Evolutionary conservation across 495 filamentous ascomycete species (phyloP).

Genomic region (Aspergillus sclerotiicarbonarius): DNA sequence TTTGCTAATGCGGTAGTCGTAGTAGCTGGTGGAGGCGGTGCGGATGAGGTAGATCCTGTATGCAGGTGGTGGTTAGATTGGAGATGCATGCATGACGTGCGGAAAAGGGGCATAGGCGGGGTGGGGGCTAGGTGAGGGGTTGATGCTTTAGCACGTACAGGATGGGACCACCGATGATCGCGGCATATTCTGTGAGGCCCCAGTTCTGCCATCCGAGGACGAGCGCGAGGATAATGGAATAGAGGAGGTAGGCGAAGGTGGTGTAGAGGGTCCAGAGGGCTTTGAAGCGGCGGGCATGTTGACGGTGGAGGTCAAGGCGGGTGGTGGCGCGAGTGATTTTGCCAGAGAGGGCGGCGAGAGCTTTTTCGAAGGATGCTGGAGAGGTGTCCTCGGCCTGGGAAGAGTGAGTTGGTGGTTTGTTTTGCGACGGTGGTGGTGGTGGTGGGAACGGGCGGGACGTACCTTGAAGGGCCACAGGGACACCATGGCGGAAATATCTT

Average conservation of each 20-base stretch:
- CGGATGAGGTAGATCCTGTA: constrained; percentile 67
- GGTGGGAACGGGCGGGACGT: constrained; percentile 14
- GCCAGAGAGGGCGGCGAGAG: constrained; percentile 71
- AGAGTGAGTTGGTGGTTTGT: constrained; percentile 6
- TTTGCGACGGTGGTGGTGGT: background rate
- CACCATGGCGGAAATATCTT: constrained; percentile 61
- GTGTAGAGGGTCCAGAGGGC: constrained; percentile 88
- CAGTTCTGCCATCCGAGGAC: constrained; percentile 84
- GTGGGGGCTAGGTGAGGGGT: background rate
- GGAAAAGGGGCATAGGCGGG: background rate
- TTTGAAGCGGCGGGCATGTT: constrained; percentile 72
- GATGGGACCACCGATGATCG: constrained; percentile 74
- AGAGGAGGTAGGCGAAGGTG: constrained; percentile 84
- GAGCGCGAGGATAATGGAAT: constrained; percentile 71
- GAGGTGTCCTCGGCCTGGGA: constrained; percentile 75
- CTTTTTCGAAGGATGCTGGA: constrained; percentile 89
- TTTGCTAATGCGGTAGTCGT: constrained; percentile 73
- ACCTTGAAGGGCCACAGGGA: constrained; percentile 82
- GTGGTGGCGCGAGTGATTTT: constrained; percentile 74
- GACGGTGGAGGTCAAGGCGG: constrained; percentile 68
- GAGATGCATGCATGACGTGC: background rate
- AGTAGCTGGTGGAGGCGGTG: constrained; percentile 60
- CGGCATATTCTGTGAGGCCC: constrained; percentile 70
- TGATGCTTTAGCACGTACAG: constrained; percentile 52
- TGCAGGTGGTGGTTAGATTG: background rate